These are phyloP conservation scores for Acacia acuminata DNA, from an alignment of 306 rosid genomes.

Conservation along the genomic window DNA sequence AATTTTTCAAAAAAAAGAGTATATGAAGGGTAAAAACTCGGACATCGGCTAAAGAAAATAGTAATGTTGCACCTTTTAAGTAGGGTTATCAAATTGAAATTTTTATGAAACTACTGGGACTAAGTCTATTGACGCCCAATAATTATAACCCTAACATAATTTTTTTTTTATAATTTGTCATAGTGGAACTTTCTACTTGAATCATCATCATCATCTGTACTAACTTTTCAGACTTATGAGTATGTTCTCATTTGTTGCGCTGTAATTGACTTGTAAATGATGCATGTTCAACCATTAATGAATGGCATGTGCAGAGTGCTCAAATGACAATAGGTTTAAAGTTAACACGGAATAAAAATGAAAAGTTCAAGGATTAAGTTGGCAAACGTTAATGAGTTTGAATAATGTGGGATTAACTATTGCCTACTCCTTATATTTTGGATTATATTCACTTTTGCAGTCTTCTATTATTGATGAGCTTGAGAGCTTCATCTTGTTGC, in stretches of 20 bases:
- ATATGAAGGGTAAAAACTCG: neutral
- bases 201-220: neutral
- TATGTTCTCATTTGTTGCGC: neutral
- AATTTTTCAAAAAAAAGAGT: neutral
- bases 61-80: neutral
- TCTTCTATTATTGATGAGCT: slow-evolving; percentile 23
- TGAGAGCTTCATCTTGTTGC: slow-evolving; percentile 28
- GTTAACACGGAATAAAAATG: neutral
- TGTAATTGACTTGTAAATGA: neutral
- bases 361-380: neutral
- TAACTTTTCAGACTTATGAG: neutral
- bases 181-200: neutral
- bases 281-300: neutral
- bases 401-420: slow-evolving; percentile 19
- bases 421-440: slow-evolving; percentile 2
- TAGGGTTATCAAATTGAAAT: neutral
- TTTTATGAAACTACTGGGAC: neutral
- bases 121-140: neutral
- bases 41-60: neutral
- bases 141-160: neutral
- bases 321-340: neutral
- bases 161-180: neutral
- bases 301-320: neutral
- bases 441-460: neutral
- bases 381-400: slow-evolving; percentile 3